Percentiles rank a stretch among this genome's conserved stretches.
Evolutionary conservation across 345 rosid genomes (phyloP).

Genomic region (Angophora floribunda): DNA sequence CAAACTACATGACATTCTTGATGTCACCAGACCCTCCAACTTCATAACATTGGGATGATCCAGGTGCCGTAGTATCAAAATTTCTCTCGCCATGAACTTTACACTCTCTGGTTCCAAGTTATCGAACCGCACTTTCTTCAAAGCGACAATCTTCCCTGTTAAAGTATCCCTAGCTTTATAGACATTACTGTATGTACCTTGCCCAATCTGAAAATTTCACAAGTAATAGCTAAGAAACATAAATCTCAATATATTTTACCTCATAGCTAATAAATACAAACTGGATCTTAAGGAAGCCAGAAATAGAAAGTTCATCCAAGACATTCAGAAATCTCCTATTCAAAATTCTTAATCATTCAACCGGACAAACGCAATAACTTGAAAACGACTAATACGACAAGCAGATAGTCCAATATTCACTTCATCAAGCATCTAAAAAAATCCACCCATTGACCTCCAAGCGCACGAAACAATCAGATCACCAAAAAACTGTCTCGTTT

Average conservation of each 20-base stretch:
- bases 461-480: neutral
- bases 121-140: conserved; percentile 76
- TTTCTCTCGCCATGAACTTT: conserved; percentile 82
- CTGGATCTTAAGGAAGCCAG: neutral
- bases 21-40: conserved; percentile 70
- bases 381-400: neutral
- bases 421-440: neutral
- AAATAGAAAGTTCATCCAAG: neutral
- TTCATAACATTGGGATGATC: conserved; percentile 73
- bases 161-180: conserved; percentile 79
- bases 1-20: conserved; percentile 81
- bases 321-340: neutral
- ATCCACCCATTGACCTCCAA: neutral
- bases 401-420: neutral
- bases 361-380: neutral
- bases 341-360: neutral
- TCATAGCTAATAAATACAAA: neutral
- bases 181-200: conserved; percentile 90
- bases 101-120: conserved; percentile 87
- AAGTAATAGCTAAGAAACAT: neutral
- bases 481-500: neutral
- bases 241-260: neutral
- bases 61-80: conserved; percentile 57
- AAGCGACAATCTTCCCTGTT: conserved; percentile 65
- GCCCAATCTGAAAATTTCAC: conserved; percentile 44